These are phyloP conservation scores for Phytophthora sp. DNA, from an alignment of 352 stramenopile species.

Conservation along the genomic window DNA sequence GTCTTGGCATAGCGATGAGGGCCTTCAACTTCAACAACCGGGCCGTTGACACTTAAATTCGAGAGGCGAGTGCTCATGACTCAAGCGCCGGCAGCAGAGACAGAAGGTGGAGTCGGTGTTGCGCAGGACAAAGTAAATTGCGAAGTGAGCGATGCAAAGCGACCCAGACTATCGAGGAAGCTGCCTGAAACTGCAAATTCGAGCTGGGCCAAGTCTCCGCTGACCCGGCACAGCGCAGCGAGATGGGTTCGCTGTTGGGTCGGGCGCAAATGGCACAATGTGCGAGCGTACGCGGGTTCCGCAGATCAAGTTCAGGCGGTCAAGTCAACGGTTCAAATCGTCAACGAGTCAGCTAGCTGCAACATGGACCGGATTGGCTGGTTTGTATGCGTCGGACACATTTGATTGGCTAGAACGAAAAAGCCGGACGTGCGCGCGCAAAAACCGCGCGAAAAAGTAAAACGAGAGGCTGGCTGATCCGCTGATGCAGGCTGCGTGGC, in stretches of 20 bases:
- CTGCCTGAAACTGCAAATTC: neutral
- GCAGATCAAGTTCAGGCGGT: slow-evolving; percentile 16
- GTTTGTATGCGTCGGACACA: neutral
- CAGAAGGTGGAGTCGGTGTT: neutral
- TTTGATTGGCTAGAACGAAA: slow-evolving; percentile 7
- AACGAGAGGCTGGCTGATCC: slow-evolving; percentile 1
- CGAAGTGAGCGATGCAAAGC: slow-evolving; percentile 18
- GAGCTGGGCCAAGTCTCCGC: too few species aligned
- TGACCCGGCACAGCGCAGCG: too few species aligned
- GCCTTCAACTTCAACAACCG: slow-evolving; percentile 5
- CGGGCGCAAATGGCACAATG: slow-evolving; percentile 1
- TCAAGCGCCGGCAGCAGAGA: neutral
- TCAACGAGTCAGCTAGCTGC: slow-evolving; percentile 8
- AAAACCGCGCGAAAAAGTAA: too few species aligned
- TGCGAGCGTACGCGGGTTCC: slow-evolving; percentile 19
- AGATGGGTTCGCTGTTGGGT: too few species aligned
- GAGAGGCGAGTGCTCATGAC: slow-evolving; percentile 27
- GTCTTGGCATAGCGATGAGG: slow-evolving; percentile 57
- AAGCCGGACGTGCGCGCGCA: too few species aligned
- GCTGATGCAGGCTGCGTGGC: slow-evolving; percentile 22
- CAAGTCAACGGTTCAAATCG: slow-evolving; percentile 20
- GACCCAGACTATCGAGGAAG: neutral
- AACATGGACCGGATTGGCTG: slow-evolving; percentile 20
- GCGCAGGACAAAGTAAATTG: slow-evolving; percentile 9
- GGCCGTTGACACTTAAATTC: slow-evolving; percentile 31